Evolutionary conservation across 768 basidiomycete genomes (phyloP).

Genomic region (Phaeotremella skinneri): DNA sequence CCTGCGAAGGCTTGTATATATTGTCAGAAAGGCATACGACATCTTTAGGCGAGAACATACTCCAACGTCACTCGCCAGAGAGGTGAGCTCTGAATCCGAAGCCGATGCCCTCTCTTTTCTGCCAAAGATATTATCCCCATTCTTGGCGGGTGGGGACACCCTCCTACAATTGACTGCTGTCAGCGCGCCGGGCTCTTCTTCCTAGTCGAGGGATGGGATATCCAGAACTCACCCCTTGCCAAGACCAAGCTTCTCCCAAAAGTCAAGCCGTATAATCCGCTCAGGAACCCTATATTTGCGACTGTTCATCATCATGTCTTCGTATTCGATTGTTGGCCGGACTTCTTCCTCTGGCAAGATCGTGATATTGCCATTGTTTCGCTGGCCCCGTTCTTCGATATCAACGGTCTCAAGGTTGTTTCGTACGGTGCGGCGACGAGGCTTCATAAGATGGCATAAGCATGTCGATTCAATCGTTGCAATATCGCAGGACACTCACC

Average conservation of each 20-base stretch:
- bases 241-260: constrained; percentile 70
- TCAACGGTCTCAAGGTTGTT: constrained; percentile 66
- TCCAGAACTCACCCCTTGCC: constrained; percentile 18
- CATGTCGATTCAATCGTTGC: constrained; percentile 3
- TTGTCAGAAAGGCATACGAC: background rate
- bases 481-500: constrained; percentile 62
- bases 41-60: background rate
- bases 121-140: background rate
- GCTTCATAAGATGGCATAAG: constrained; percentile 55
- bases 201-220: no score
- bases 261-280: constrained; percentile 84
- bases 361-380: constrained; percentile 91
- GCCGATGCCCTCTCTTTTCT: constrained; percentile 6
- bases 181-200: background rate
- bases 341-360: constrained; percentile 67
- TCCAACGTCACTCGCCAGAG: constrained; percentile 1
- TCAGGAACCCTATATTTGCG: constrained; percentile 92
- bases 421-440: constrained; percentile 76
- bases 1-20: constrained; percentile 6
- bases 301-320: constrained; percentile 55
- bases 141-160: background rate
- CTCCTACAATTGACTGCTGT: no score
- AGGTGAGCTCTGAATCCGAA: constrained; percentile 14
- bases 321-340: constrained; percentile 27
- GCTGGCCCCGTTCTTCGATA: constrained; percentile 67